These are phyloP conservation scores for Tolypocladium album DNA, from an alignment of 2,329 filamentous ascomycete species.

Conservation along the genomic window DNA sequence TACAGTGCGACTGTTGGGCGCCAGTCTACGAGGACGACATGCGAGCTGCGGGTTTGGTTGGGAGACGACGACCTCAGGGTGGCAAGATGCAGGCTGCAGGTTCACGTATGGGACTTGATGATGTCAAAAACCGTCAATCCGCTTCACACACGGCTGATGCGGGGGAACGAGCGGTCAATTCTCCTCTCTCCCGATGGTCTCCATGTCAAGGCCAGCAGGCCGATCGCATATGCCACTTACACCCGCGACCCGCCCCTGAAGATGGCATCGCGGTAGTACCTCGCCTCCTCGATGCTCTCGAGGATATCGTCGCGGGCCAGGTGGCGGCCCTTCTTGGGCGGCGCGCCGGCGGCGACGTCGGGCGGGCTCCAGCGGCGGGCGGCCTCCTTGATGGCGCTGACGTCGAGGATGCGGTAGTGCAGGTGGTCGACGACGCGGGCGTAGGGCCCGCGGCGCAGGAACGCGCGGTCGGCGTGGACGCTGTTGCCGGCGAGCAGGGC, in stretches of 20 bases:
- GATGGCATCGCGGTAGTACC: conserved; percentile 64
- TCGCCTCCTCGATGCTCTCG: conserved; percentile 89
- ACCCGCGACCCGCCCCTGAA: conserved; percentile 33
- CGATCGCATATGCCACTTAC: background rate
- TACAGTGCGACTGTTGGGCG: background rate
- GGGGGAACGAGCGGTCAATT: background rate
- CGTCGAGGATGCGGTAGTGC: conserved; percentile 85
- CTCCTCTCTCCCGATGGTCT: background rate
- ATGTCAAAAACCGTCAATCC: background rate
- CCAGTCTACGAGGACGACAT: background rate
- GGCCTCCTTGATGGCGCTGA: conserved; percentile 87
- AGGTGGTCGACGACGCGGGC: conserved; percentile 62
- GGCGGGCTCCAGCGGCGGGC: conserved; percentile 62
- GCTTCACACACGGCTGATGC: background rate
- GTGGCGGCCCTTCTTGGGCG: conserved; percentile 66
- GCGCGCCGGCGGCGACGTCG: conserved; percentile 42
- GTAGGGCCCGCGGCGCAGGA: conserved; percentile 68
- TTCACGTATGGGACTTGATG: background rate
- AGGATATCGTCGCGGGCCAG: conserved; percentile 82
- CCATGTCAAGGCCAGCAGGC: background rate
- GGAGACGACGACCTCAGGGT: background rate
- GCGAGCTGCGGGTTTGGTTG: background rate
- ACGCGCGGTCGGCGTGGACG: conserved; percentile 80
- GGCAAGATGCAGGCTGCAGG: background rate
- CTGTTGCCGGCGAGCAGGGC: conserved; percentile 85